phyloP scores from a whole-genome alignment of 306 rosid genomes.

The Cucurbita moschata region DNA sequence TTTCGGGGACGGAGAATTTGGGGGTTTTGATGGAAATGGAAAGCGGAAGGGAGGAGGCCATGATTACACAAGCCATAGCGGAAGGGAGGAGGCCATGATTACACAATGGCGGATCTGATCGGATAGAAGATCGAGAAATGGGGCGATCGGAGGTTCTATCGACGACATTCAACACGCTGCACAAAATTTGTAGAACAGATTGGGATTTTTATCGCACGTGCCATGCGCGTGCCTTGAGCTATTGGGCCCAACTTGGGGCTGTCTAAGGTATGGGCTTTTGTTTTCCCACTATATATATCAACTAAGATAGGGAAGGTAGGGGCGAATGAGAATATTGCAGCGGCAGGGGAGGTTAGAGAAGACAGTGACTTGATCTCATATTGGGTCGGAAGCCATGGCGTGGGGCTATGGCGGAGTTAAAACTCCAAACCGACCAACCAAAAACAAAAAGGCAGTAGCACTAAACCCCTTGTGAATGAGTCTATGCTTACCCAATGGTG shows the following conservation, averaged over 20 bases:
- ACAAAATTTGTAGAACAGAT: background rate
- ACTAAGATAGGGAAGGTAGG: background rate
- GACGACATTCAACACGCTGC: too few species aligned
- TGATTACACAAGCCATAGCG: constrained; percentile 68
- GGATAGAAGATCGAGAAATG: background rate
- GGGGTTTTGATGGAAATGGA: constrained; percentile 21
- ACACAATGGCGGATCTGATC: constrained; percentile 5
- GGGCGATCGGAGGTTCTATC: too few species aligned
- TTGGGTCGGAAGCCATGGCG: background rate
- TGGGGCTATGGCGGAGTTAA: background rate
- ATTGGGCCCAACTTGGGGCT: too few species aligned
- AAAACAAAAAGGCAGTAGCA: background rate
- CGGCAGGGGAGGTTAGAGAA: background rate
- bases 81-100: constrained; percentile 62
- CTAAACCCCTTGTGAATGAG: background rate
- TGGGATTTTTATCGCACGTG: background rate
- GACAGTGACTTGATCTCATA: background rate
- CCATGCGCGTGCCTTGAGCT: background rate
- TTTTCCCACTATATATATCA: background rate
- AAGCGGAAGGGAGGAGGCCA: constrained; percentile 43
- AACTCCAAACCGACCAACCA: background rate
- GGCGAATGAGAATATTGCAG: background rate
- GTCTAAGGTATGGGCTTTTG: background rate
- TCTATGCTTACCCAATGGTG: background rate
- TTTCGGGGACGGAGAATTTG: constrained; percentile 38